phyloP scores from a whole-genome alignment of 1,284 basidiomycete genomes.

The Leccinum fallax region DNA sequence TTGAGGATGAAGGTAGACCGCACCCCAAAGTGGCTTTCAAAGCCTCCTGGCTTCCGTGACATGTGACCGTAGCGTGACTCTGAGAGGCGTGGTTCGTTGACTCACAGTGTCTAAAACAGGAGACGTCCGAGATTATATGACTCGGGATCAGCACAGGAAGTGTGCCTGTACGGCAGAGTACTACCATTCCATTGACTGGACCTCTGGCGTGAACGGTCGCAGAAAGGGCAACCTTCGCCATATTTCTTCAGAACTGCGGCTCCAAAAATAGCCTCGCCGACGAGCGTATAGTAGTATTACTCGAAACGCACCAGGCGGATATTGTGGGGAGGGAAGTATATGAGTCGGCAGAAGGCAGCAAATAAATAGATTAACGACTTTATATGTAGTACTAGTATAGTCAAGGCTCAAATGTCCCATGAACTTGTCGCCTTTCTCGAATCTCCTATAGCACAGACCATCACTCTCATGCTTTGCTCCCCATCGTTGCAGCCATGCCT shows the following conservation, averaged over 20 bases:
- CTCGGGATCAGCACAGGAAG: not conserved
- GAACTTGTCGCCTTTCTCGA: not conserved
- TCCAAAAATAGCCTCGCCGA: constrained; percentile 2
- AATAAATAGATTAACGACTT: not conserved
- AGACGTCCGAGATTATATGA: not conserved
- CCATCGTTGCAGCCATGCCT: constrained; percentile 69
- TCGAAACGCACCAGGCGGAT: not conserved
- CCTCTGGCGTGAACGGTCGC: too few species aligned
- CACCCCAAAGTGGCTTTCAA: constrained; percentile 32
- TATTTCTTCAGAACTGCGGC: not conserved
- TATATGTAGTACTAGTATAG: not conserved
- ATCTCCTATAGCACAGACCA: not conserved
- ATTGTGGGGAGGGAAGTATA: not conserved
- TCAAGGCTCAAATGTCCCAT: not conserved
- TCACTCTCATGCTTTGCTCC: constrained; percentile 40
- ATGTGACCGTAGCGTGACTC: constrained; percentile 35
- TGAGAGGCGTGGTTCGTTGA: constrained; percentile 9
- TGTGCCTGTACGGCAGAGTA: constrained; percentile 12
- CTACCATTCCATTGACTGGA: not conserved
- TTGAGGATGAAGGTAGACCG: constrained; percentile 33
- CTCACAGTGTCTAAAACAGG: constrained; percentile 11
- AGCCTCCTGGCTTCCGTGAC: constrained; percentile 39
- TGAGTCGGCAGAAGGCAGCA: not conserved
- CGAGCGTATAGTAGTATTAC: not conserved
- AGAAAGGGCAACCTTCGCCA: not conserved